Conservation (phyloP, 345 rosid species). For the Populus simonii region DNA sequence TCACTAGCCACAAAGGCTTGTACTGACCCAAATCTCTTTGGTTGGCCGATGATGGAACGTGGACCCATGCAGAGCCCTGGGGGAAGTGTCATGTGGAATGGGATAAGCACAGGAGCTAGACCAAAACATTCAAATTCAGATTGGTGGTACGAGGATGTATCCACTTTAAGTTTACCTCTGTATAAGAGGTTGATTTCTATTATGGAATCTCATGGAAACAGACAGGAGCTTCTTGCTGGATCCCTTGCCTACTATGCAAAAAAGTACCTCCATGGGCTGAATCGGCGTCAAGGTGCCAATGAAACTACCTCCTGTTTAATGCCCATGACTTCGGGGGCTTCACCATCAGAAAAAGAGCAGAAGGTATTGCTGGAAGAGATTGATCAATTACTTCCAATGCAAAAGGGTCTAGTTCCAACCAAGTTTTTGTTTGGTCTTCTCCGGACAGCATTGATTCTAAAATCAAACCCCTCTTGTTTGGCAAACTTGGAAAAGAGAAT, state of each 20-base stretch:
- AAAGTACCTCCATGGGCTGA: conserved; percentile 80
- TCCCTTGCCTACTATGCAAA: conserved; percentile 68
- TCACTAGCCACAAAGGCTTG: conserved; percentile 72
- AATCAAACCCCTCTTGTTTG: conserved; percentile 57
- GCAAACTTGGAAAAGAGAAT: conserved; percentile 76
- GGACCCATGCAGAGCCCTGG: conserved; percentile 98
- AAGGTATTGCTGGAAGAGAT: conserved; percentile 71
- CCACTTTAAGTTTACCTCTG: conserved; percentile 64
- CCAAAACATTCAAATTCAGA: conserved; percentile 68
- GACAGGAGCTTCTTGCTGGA: conserved; percentile 70
- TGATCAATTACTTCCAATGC: conserved; percentile 64
- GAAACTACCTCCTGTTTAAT: conserved; percentile 62
- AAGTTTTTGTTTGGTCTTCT: conserved; percentile 85
- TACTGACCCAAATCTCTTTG: conserved; percentile 83
- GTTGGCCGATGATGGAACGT: conserved; percentile 91
- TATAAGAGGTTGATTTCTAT: conserved; percentile 65
- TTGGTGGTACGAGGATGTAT: conserved; percentile 98
- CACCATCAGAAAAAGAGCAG: conserved; percentile 84
- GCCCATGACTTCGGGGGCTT: conserved; percentile 51
- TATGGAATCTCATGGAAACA: conserved; percentile 82
- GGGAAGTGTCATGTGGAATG: conserved; percentile 93
- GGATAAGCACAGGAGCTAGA: conserved; percentile 93
- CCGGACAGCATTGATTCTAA: conserved; percentile 72
- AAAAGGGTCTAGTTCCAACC: conserved; percentile 71
- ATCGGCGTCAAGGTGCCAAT: conserved; percentile 60